phyloP scores from a whole-genome alignment of 148 eudicot species.

The Spergularia bocconei region DNA sequence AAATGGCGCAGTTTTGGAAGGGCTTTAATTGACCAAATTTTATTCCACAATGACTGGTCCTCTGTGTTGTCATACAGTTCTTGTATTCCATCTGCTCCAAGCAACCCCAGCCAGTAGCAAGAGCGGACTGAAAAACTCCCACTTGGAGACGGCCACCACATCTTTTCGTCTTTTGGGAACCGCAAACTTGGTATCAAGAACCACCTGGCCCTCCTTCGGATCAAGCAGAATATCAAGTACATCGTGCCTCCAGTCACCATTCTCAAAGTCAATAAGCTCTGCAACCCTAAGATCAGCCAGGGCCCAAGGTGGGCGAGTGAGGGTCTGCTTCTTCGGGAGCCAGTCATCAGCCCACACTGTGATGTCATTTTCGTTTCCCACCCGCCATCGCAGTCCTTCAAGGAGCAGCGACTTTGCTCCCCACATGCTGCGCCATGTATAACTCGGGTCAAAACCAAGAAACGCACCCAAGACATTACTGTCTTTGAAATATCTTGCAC shows the following conservation, averaged over 20 bases:
- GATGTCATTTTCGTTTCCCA: not conserved
- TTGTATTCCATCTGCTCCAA: not conserved
- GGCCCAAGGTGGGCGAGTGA: not conserved
- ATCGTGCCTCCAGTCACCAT: not conserved
- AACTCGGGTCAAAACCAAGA: not conserved
- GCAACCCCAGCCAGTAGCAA: not conserved
- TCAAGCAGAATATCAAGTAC: not conserved
- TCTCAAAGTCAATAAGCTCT: not conserved
- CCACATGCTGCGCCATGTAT: not conserved
- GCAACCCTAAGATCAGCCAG: not conserved
- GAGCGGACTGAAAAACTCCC: not conserved
- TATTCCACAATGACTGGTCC: not conserved
- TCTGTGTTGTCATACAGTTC: not conserved
- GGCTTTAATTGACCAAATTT: not conserved
- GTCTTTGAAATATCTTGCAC: not conserved
- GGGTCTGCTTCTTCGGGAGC: not conserved
- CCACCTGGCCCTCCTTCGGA: not conserved
- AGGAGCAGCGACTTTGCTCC: not conserved
- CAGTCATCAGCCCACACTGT: not conserved
- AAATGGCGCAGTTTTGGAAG: not conserved
- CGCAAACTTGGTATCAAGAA: not conserved
- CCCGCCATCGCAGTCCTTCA: not conserved
- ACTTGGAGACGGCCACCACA: not conserved
- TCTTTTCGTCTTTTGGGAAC: not conserved
- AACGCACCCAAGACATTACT: not conserved